Conservation (phyloP, 164 flowering plant species). For the Warburgia ugandensis region DNA sequence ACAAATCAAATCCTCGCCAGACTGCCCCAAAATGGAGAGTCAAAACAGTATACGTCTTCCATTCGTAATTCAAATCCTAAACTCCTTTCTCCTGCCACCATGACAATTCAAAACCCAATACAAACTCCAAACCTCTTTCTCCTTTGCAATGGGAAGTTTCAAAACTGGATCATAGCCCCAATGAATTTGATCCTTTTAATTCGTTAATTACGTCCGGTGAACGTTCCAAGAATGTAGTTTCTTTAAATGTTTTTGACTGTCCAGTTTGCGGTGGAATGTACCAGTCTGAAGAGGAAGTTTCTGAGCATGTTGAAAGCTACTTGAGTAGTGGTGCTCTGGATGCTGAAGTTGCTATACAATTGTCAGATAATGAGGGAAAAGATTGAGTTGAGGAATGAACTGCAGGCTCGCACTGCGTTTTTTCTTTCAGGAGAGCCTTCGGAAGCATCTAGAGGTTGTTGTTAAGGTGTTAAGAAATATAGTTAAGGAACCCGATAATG, state of each 20-base stretch:
- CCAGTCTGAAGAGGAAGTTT: conserved; percentile 65
- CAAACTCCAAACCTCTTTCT: background rate
- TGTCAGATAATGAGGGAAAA: background rate
- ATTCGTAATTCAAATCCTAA: background rate
- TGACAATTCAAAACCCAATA: conserved; percentile 10
- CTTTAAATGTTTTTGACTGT: conserved; percentile 57
- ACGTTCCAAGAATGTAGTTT: conserved; percentile 43
- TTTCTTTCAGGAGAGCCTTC: conserved; percentile 63
- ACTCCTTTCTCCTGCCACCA: conserved; percentile 4
- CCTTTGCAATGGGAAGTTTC: background rate
- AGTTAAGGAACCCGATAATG: conserved; percentile 66
- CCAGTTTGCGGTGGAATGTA: conserved; percentile 58
- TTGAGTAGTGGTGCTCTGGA: conserved; percentile 14
- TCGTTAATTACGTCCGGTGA: conserved; percentile 56
- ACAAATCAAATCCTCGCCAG: conserved; percentile 20
- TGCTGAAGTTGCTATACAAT: conserved; percentile 5
- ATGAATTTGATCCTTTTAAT: conserved; percentile 71
- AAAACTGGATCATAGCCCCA: conserved; percentile 8
- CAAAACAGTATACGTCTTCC: conserved; percentile 6
- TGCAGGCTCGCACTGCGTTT: conserved; percentile 36
- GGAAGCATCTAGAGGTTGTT: conserved; percentile 67
- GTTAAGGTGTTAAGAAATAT: conserved; percentile 61
- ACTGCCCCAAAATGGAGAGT: conserved; percentile 9
- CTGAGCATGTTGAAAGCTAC: conserved; percentile 63
- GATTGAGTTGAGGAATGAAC: conserved; percentile 17